phyloP scores from a whole-genome alignment of 208 protist genomes.

The Vickermania ingenoplastis region DNA sequence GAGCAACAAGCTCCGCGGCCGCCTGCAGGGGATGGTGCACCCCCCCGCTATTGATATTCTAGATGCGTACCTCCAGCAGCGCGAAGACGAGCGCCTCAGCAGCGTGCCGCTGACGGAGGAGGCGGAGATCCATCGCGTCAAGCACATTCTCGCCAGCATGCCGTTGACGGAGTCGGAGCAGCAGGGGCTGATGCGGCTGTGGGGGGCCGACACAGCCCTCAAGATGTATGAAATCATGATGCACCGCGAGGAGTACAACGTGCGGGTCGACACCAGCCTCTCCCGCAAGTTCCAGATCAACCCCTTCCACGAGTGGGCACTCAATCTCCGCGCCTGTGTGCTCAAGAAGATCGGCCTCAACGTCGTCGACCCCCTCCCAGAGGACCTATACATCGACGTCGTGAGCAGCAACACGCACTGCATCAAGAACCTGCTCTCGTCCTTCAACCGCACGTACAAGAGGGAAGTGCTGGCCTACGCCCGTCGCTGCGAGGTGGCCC shows the following conservation, averaged over 20 bases:
- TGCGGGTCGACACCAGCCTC: constrained; percentile 73
- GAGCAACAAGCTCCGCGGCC: constrained; percentile 78
- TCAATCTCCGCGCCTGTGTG: constrained; percentile 65
- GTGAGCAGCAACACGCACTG: constrained; percentile 89
- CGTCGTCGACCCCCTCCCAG: constrained; percentile 30
- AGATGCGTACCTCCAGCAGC: constrained; percentile 50
- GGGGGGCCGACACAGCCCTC: constrained; percentile 46
- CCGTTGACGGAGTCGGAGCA: constrained; percentile 56
- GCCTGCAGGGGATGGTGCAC: constrained; percentile 75
- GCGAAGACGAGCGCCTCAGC: constrained; percentile 32
- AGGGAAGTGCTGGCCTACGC: constrained; percentile 51
- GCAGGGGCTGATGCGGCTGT: constrained; percentile 54
- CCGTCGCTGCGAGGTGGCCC: constrained; percentile 18
- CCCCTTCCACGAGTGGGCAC: constrained; percentile 78
- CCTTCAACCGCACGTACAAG: constrained; percentile 68
- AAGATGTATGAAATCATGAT: constrained; percentile 85
- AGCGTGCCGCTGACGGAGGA: constrained; percentile 19
- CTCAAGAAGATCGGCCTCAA: constrained; percentile 61
- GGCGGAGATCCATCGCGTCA: constrained; percentile 33
- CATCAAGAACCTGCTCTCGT: constrained; percentile 81
- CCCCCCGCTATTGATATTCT: constrained; percentile 76
- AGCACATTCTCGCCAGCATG: constrained; percentile 46
- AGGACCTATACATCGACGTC: constrained; percentile 75
- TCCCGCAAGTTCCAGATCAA: constrained; percentile 75
- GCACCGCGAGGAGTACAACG: constrained; percentile 86